Conservation (phyloP, 2,329 filamentous ascomycete species). For the Clarireedia hainanense region DNA sequence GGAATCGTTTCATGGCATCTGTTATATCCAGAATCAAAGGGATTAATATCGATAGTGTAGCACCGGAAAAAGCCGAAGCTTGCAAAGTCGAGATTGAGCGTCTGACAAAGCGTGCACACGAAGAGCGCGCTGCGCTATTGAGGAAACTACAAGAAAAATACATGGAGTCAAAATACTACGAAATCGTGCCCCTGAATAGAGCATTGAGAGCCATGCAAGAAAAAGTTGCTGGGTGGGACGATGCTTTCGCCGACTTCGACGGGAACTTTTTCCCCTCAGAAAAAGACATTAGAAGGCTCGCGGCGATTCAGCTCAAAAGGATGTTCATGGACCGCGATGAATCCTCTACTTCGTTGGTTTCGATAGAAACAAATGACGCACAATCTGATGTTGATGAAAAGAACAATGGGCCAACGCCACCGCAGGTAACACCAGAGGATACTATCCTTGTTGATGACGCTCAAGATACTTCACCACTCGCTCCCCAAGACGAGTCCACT, state of each 20-base stretch:
- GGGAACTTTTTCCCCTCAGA: conserved; percentile 87
- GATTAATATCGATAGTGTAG: conserved; percentile 85
- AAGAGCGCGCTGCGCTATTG: conserved; percentile 69
- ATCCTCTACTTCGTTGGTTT: conserved; percentile 65
- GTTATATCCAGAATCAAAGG: conserved; percentile 76
- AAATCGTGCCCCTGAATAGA: conserved; percentile 87
- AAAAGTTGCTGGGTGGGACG: conserved; percentile 89
- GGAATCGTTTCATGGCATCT: conserved; percentile 80
- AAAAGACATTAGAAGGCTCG: conserved; percentile 88
- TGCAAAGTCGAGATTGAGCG: conserved; percentile 77
- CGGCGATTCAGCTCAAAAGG: conserved; percentile 85
- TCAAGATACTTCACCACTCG: conserved; percentile 54
- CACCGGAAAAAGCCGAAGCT: conserved; percentile 75
- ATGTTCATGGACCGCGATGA: conserved; percentile 83
- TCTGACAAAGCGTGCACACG: conserved; percentile 69
- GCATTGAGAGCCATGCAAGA: conserved; percentile 87
- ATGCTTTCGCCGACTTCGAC: conserved; percentile 83
- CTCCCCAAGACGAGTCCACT: conserved; percentile 46
- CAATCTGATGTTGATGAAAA: conserved; percentile 42
- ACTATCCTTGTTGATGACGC: conserved; percentile 59
- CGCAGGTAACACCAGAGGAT: conserved; percentile 30
- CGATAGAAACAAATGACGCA: conserved; percentile 56
- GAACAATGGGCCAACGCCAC: conserved; percentile 19
- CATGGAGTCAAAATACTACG: conserved; percentile 90
- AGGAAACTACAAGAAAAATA: conserved; percentile 82